Base-by-base conservation (phyloP, 495 filamentous ascomycete species). In the Sordaria brevicollis region DNA sequence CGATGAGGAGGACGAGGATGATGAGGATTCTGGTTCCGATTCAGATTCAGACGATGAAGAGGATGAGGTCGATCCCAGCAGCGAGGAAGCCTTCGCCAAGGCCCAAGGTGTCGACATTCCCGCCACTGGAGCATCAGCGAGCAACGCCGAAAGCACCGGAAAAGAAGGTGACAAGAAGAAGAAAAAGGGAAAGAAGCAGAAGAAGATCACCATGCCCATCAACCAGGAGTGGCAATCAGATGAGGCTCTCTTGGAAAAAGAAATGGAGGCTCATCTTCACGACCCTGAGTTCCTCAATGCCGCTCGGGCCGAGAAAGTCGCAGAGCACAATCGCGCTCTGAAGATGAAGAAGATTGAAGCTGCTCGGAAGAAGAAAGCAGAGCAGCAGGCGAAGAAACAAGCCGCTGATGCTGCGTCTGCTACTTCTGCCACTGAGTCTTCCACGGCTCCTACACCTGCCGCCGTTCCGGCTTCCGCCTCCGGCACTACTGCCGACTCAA, bases 261-360 rank as follows among this genome's bases (percentile, higher is more conserved):
- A 88, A 70, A 85, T 89, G 75, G 84, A 86, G 2, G 77, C 76
- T 11, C 83, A 82, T 39, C 72, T 83, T 9, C 73, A 79, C 19
- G 82, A 87, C 54, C 81, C 83, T 11, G 78, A 79, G 19, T 74
- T 82, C 13, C 80, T 85, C 29, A 79, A 79, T 36, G 80, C 79
- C 1, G 80, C 85, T 31, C 73, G 75, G 10, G 68, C 57, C 25
- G 72, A 62, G 33, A 57, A 57, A 21, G 11, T 15, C 80, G 49
- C 49, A 11, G 66, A 74, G 82, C 17, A 79, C 80, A 17, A 74
- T 73, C 34, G 76, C 77, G 66, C 76, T 79, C 35, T 29, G 49
- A 31, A 3, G 43, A 2, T 29, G 25, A 25, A 62, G 49, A 62
- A 57, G 13, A 5, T 33, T 21, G 49, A 10, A 62, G 49, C 29